These are phyloP conservation scores for Phaeosphaeriaceae sp. DNA, from an alignment of 2,329 filamentous ascomycete genomes.

Conservation along the genomic window DNA sequence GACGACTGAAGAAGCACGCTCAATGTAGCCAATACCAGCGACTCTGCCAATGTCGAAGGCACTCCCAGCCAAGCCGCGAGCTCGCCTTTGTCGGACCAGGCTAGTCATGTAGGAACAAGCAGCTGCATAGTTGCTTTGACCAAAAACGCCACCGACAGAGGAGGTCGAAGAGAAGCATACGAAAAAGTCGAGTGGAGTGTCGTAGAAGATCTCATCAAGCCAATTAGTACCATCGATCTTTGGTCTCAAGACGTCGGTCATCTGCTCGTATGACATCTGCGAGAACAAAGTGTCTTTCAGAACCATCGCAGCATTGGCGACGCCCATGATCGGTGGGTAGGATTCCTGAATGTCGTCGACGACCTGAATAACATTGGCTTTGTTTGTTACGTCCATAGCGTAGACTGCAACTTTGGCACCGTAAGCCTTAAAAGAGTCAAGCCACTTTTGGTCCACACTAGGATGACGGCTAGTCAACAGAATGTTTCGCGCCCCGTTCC, in stretches of 20 bases:
- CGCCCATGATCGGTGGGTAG: slow-evolving; percentile 18
- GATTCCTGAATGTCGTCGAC: not conserved
- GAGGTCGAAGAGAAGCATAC: slow-evolving; percentile 20
- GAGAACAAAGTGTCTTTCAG: slow-evolving; percentile 14
- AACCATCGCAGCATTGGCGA: slow-evolving; percentile 24
- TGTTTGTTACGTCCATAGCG: slow-evolving; percentile 11
- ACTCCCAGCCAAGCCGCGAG: slow-evolving; percentile 2
- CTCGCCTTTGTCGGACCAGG: slow-evolving; percentile 42
- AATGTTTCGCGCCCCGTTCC: slow-evolving; percentile 20
- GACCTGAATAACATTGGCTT: not conserved
- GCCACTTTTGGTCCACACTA: slow-evolving; percentile 20
- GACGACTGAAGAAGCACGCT: too few species aligned
- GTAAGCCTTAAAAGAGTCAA: slow-evolving; percentile 2
- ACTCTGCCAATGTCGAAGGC: slow-evolving; percentile 10
- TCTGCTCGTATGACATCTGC: slow-evolving; percentile 4
- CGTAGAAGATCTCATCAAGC: slow-evolving; percentile 19
- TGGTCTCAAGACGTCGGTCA: slow-evolving; percentile 10
- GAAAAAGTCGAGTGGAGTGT: slow-evolving; percentile 27
- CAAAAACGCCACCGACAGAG: slow-evolving; percentile 10
- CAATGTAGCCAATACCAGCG: slow-evolving; percentile 51
- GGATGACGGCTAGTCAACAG: slow-evolving; percentile 51
- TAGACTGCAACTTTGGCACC: slow-evolving; percentile 10
- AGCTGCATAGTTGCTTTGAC: slow-evolving; percentile 22
- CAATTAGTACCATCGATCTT: slow-evolving; percentile 22
- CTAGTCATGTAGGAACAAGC: slow-evolving; percentile 49